Conservation (phyloP, 768 basidiomycete species). For the Trametopsis cervina region DNA sequence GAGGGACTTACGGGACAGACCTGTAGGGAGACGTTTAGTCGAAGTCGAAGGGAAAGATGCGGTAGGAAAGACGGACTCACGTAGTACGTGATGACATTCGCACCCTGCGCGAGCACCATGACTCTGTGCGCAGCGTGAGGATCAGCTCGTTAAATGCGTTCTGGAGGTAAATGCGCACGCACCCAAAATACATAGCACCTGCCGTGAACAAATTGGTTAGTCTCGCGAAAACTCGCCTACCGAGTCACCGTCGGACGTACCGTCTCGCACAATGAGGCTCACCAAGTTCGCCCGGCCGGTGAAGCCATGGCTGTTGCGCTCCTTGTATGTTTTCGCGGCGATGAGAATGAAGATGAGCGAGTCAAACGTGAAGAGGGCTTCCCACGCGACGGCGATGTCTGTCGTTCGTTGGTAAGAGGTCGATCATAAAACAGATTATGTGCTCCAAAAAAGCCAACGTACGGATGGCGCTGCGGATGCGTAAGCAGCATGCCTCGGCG, state of each 20-base stretch:
- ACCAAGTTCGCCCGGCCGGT: slow-evolving; percentile 24
- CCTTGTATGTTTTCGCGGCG: slow-evolving; percentile 34
- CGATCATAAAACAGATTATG: not conserved
- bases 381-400: slow-evolving; percentile 38
- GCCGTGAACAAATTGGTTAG: not conserved
- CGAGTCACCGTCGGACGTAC: slow-evolving; percentile 27
- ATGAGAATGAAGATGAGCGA: slow-evolving; percentile 43
- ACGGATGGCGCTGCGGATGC: slow-evolving; percentile 4
- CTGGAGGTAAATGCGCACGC: slow-evolving; percentile 17
- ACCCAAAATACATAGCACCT: slow-evolving; percentile 56
- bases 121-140: slow-evolving; percentile 26
- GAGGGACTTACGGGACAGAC: too few relatives aligned
- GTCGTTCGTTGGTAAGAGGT: not conserved
- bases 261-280: slow-evolving; percentile 40
- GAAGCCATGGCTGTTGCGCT: slow-evolving; percentile 13
- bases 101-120: slow-evolving; percentile 43
- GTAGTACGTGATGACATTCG: slow-evolving; percentile 40
- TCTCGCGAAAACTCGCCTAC: not conserved
- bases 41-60: not conserved
- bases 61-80: slow-evolving; percentile 16
- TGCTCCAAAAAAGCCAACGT: not conserved
- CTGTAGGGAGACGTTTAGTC: too few relatives aligned
- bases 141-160: not conserved
- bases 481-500: not conserved
- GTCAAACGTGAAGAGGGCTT: slow-evolving; percentile 45